Evolutionary conservation across 768 basidiomycete genomes (phyloP), one percentile per base, ranked within the genome.

Genomic region (Lentinula lateritia): DNA sequence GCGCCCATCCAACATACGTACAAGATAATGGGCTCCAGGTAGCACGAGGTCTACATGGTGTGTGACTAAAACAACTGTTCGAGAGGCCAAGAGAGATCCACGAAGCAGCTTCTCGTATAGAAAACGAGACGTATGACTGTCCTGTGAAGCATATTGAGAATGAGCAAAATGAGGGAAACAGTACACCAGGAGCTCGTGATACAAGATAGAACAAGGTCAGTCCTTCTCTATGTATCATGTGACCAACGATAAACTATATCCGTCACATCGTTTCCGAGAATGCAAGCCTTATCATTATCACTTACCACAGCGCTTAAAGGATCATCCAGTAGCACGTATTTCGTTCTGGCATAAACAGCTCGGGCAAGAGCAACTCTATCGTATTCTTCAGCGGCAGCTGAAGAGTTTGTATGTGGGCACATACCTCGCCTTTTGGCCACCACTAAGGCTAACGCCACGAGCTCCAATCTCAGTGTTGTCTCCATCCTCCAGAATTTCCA

Each of bases 1-100:
- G 13, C 90, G 84, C 2, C 92, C 92, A 68, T 93, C 91, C 1
- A 91, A 78, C 82, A 93, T 87, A 32, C 90, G 84, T 6, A 93
- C 80, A 2, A 93, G 73, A 66, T 92, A 92, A 66, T 86, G 68
- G 0, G 89, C 83, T 0, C 84, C 86, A 0, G 91, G 87, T 6
- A 92, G 81, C 16, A 93, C 86, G 1, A 95, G 81, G 54, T 93
- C 89, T 32, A 93, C 86, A 67, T 93, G 92, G 63, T 94, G 92
- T 0, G 91, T 92, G 39, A 94, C 91, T 4, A 89, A 77, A 43
- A 88, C 77, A 38, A 93, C 87, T 0, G 92, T 93, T 35, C 92
- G 82, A 58, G 84, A 77, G 0, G 76, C 76, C 3, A 92, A 68
- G 20, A 94, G 76, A 1, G 84, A 84, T 0, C 92, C 92, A 5